Base-by-base conservation (phyloP, 108 stramenopile species). In the Cyclotella baltica region DNA sequence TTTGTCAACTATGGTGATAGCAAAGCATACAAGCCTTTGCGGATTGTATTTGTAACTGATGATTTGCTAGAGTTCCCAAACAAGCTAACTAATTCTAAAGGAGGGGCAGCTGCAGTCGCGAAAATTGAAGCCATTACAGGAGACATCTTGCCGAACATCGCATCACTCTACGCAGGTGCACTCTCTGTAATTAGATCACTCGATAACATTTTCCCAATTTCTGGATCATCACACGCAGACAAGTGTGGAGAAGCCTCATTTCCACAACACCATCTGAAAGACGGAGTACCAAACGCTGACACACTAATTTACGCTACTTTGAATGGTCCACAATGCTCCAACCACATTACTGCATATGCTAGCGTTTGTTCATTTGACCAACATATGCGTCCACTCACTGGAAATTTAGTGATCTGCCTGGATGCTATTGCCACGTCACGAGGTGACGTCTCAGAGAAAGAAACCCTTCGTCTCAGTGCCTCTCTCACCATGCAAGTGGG, bases 391-490 rank as follows among this genome's bases (percentile, higher is more conserved):
- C 93, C 93, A 6, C 84, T 90, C 9, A 86, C 89, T 52, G 93
- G 88, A 11, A 88, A 89, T 37, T 86, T 94, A 25, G 91, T 90
- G 27, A 62, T 94, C 18, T 94, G 93, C 62, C 56, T 94, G 10
- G 76, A 85, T 73, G 73, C 88, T 34, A 89, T 94, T 27, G 88
- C 89, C 51, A 88, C 90, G 5, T 61, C 88, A 3, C 87, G 81
- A 47, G 92, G 90, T 65, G 93, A 96, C 80, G 88, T 87, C 8
- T 81, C 87, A 20, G 76, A 67, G 50, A 43, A 50, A 56, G 83
- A 83, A 46, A 70, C 50, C 23, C 76, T 83, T 36, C 72, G 76
- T 23, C 18, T 83, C 40, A 64, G 65, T 36, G 28, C 70, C 34
- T 50, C 83, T 6, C 53, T 83, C 1, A 83, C 76, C 29, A 55